A percentile compares a stretch with the other conserved stretches of the same genome.
phyloP scores from a whole-genome alignment of 139 green algal genomes.

The Closterium sp. region DNA sequence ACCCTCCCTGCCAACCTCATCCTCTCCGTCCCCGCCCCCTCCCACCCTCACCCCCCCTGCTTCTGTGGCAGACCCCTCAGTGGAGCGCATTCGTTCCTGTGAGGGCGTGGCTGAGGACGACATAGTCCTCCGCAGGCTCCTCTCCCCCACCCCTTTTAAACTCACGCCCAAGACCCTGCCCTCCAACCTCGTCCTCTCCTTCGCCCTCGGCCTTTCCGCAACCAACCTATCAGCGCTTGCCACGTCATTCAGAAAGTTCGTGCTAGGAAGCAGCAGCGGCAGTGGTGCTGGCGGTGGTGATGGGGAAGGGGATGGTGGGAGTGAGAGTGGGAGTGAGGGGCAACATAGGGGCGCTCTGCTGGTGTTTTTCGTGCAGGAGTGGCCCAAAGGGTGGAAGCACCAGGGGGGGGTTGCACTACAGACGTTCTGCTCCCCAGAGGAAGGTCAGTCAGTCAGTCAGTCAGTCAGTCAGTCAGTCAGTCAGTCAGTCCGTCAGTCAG shows the following conservation, averaged over 20 bases:
- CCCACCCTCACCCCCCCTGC: too few relatives aligned
- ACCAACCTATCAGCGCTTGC: not conserved
- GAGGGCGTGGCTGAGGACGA: not conserved
- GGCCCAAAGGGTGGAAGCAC: not conserved
- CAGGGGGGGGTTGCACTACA: not conserved
- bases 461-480: too few relatives aligned
- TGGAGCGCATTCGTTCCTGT: not conserved
- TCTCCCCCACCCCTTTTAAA: not conserved
- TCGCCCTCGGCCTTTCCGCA: not conserved
- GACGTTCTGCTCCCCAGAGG: not conserved
- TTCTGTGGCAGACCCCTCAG: not conserved
- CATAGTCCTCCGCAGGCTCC: not conserved
- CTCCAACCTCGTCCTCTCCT: not conserved
- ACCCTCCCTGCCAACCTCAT: too few relatives aligned
- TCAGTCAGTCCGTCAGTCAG: too few relatives aligned
- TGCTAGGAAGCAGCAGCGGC: not conserved
- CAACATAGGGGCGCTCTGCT: not conserved
- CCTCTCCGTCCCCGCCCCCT: too few relatives aligned
- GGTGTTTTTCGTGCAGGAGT: not conserved
- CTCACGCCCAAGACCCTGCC: not conserved
- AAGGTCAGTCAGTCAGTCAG: not conserved
- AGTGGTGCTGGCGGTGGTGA: not conserved
- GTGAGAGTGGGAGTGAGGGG: not conserved
- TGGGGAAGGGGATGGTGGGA: not conserved
- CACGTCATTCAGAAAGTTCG: not conserved